A percentile compares a stretch with the other conserved stretches of the same genome.
These are phyloP conservation scores for Fusarium neocosmosporiellum DNA, from an alignment of 2,329 filamentous ascomycete genomes.

Conservation along the genomic window DNA sequence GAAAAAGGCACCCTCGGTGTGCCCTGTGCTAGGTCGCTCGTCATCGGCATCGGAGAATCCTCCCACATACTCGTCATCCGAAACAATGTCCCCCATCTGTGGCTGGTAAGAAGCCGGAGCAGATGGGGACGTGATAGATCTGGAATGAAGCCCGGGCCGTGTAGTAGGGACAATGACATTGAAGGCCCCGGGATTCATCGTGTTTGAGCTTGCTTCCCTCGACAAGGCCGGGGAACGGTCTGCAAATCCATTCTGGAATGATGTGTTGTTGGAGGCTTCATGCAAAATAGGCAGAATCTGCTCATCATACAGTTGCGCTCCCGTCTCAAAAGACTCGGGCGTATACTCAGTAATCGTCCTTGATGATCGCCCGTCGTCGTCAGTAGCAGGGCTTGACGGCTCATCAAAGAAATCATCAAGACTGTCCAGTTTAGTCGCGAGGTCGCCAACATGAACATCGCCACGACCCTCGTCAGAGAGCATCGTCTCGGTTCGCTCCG, in stretches of 20 bases:
- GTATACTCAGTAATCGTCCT: conserved; percentile 73
- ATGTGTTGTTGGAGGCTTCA: conserved; percentile 82
- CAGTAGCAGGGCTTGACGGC: conserved; percentile 66
- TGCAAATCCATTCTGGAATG: conserved; percentile 89
- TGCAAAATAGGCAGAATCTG: conserved; percentile 91
- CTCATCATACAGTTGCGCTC: conserved; percentile 89
- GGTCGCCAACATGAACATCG: conserved; percentile 77
- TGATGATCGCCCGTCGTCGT: conserved; percentile 70
- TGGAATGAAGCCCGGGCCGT: conserved; percentile 78
- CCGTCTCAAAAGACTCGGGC: conserved; percentile 75
- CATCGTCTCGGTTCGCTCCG: conserved; percentile 88
- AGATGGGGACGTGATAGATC: conserved; percentile 87
- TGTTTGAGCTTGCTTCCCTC: conserved; percentile 69
- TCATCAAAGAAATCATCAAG: conserved; percentile 87
- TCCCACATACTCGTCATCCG: conserved; percentile 80
- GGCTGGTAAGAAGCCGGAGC: conserved; percentile 66
- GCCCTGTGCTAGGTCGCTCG: conserved; percentile 56
- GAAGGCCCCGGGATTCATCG: conserved; percentile 73
- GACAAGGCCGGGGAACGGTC: conserved; percentile 74
- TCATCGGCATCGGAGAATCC: conserved; percentile 84
- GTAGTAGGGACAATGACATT: conserved; percentile 51
- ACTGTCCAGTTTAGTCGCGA: conserved; percentile 83
- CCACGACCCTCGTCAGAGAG: conserved; percentile 83
- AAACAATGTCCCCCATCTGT: conserved; percentile 71
- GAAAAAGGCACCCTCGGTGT: conserved; percentile 63